phyloP scores from a whole-genome alignment of 805 yeast genomes.

The Cephaloascus fragrans region DNA sequence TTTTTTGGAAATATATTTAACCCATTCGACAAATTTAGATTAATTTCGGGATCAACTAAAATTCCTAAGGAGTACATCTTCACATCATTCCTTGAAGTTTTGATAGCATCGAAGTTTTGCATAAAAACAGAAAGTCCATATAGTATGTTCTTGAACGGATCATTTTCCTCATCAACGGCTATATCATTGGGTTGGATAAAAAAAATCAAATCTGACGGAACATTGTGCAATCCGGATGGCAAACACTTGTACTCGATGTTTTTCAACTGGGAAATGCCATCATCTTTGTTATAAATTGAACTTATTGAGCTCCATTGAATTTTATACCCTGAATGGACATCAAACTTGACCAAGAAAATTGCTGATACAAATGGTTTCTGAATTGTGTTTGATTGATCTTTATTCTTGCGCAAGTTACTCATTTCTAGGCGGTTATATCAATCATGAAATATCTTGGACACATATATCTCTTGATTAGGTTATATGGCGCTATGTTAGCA shows the following conservation, averaged over 20 bases:
- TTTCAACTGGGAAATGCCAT: conserved; percentile 16
- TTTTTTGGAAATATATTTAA: conserved; percentile 3
- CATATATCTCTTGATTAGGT: too few relatives aligned
- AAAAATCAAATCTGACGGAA: conserved; percentile 39
- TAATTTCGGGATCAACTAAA: conserved; percentile 32
- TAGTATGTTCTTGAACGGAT: conserved; percentile 10
- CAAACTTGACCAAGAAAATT: conserved; percentile 41
- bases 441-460: too few relatives aligned
- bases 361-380: conserved; percentile 10
- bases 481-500: too few relatives aligned
- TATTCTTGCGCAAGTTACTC: too few relatives aligned
- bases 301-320: conserved; percentile 30
- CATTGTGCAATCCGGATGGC: conserved; percentile 60
- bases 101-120: conserved; percentile 23
- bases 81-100: conserved; percentile 31
- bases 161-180: conserved; percentile 8
- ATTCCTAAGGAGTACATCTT: conserved; percentile 60
- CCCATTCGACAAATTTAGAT: conserved; percentile 6
- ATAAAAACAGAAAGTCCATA: conserved; percentile 44
- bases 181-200: conserved; percentile 27
- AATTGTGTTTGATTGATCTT: too few relatives aligned
- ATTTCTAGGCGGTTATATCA: too few relatives aligned
- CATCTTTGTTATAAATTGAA: conserved; percentile 12
- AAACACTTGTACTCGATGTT: conserved; percentile 54
- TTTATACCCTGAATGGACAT: conserved; percentile 40